Base-by-base conservation (phyloP, 495 filamentous ascomycete species). In the Cryomyces antarcticus region DNA sequence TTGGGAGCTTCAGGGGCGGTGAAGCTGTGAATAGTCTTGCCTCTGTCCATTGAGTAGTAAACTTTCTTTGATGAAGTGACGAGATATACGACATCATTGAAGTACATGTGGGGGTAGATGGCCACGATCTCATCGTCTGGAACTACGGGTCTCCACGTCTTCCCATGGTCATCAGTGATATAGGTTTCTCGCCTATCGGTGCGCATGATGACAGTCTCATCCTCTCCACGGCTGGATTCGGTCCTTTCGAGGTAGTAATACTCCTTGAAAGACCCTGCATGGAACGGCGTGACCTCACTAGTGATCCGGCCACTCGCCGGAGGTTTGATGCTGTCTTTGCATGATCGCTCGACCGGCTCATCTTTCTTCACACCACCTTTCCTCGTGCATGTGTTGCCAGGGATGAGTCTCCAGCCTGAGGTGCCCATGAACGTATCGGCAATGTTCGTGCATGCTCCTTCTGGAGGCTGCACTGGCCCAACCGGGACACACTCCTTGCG, bases 391-490 rank as follows among this genome's bases (percentile, higher is more conserved):
- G 68, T 69, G 57, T 97, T 87, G 4, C 89, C 92, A 7, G 88
- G 87, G 41, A 97, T 95, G 53, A 83, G 70, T 42, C 87, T 74
- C 67, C 82, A 97, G 28, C 89, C 89, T 28, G 88, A 94, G 5
- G 76, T 77, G 11, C 80, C 89, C 63, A 62, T 77, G 57, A 80
- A 96, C 9, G 58, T 89, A 28, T 78, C 77, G 28, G 67, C 63
- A 17, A 63, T 64, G 0, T 72, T 61, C 52, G 77, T 71, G 61
- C 89, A 97, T 24, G 66, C 58, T 3, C 68, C 78, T 35, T 75
- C 65, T 4, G 75, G 71, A 4, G 64, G 52, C 4, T 50, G 47
- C 41, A 73, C 43, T 6, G 58, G 39, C 0, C 71, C 76, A 10
- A 74, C 66, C 0, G 73, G 69, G 5, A 74, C 57, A 53, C 89